Evolutionary conservation across 441 rosid species (phyloP).

Genomic region (Geranium incanum): DNA sequence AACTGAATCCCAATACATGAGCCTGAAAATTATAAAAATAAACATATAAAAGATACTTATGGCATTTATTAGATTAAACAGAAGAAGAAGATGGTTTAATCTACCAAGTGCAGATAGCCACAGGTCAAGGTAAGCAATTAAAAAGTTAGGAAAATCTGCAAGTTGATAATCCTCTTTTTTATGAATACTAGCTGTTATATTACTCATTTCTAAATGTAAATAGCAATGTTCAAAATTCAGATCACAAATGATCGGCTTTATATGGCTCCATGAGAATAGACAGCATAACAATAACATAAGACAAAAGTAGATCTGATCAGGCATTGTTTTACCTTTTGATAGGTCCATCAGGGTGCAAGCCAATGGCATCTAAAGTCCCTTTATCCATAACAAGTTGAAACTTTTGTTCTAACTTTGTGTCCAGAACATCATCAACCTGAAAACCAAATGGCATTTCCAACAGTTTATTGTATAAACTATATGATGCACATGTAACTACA

Average conservation of each 20-base stretch:
- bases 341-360: slow-evolving; percentile 86
- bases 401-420: slow-evolving; percentile 54
- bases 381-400: slow-evolving; percentile 86
- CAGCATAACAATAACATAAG: background rate
- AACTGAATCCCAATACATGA: slow-evolving; percentile 85
- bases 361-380: slow-evolving; percentile 94
- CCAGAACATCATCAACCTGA: slow-evolving; percentile 85
- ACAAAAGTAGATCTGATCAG: background rate
- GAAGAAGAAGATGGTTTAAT: background rate
- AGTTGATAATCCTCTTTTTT: background rate
- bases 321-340: slow-evolving; percentile 53
- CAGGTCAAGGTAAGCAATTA: background rate
- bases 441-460: slow-evolving; percentile 16
- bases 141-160: background rate
- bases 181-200: background rate
- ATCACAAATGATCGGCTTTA: background rate
- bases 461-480: background rate
- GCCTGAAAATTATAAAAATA: slow-evolving; percentile 33
- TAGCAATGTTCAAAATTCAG: background rate
- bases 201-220: background rate
- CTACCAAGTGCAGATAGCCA: background rate
- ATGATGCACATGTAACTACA: background rate
- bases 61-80: background rate
- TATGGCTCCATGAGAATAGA: background rate
- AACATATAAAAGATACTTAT: no score